Evolutionary conservation across 108 stramenopile genomes (phyloP).

Genomic region (Fistulifera pelliculosa): DNA sequence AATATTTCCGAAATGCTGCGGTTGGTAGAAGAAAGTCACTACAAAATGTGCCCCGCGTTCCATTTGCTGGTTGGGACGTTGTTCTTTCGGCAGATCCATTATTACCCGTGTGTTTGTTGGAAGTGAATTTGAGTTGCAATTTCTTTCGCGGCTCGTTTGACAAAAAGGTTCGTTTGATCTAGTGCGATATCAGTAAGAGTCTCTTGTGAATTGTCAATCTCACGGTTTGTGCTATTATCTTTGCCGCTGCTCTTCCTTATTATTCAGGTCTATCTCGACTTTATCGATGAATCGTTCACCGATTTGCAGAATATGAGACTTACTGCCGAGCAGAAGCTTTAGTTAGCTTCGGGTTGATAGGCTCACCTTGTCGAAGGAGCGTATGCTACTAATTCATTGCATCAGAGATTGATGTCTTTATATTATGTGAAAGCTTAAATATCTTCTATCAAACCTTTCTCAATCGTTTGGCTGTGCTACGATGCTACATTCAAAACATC

Average conservation of each 20-base stretch:
- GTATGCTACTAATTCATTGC: too few species aligned
- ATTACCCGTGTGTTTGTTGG: constrained; percentile 69
- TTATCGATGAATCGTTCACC: constrained; percentile 52
- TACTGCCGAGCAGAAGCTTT: constrained; percentile 19
- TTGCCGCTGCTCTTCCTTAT: background rate
- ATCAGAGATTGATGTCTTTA: too few species aligned
- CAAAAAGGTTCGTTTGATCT: constrained; percentile 17
- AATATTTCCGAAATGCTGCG: constrained; percentile 58
- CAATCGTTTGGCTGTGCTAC: too few species aligned
- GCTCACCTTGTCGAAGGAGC: too few species aligned
- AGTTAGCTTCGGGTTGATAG: too few species aligned
- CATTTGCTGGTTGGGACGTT: constrained; percentile 82
- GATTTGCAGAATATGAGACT: constrained; percentile 41
- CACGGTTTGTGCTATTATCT: background rate
- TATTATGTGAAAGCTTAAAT: too few species aligned
- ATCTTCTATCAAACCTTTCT: too few species aligned
- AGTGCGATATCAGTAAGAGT: background rate
- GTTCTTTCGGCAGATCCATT: constrained; percentile 60
- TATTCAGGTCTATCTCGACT: constrained; percentile 49
- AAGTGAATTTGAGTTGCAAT: constrained; percentile 78
- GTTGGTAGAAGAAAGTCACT: constrained; percentile 67
- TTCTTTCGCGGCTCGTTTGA: constrained; percentile 84
- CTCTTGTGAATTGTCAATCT: background rate
- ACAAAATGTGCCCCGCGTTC: constrained; percentile 77
- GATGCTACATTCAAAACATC: too few species aligned